Base-by-base conservation (phyloP, 176 grass and related monocot species). In the Bromus sterilis region DNA sequence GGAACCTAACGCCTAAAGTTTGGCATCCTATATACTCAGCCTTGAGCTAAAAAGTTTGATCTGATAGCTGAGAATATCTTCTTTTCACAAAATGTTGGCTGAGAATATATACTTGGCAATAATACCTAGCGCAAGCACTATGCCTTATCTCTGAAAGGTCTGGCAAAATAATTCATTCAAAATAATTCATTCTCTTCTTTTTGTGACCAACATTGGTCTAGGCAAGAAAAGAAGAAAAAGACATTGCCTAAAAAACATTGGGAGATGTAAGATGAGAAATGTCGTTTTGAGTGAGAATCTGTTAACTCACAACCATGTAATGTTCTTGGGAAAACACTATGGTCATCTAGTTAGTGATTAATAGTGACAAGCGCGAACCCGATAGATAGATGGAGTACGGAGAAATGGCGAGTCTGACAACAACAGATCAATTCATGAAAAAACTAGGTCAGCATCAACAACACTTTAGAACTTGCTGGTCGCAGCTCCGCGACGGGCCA, bases 391-490 rank as follows among this genome's bases (percentile, higher is more conserved):
- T n/a, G n/a, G n/a, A n/a, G n/a, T n/a, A n/a, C n/a, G n/a, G n/a
- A n/a, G n/a, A n/a, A n/a, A n/a, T n/a, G n/a, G n/a, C n/a, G 71
- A 76, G 43, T 3, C 30, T 26, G 77, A 6, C 11, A 56, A 6
- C 11, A 56, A 37, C 4, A 11, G 4, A 53, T 80, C 13, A 66
- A 10, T 80, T 63, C 34, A 33, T 28, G 0, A 71, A 60, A 35
- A 35, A 39, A 9, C 32, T 6, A 20, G 1, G 72, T 74, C 88
- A 73, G 59, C 88, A 89, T 82, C 78, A 74, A 28, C 78, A 74
- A 28, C 49, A 2, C 11, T 31, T 57, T 15, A 63, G 56, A 78
- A 5, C 6, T 78, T 82, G 74, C 14, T 70, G 72, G 29, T 30
- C 78, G 64, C 1, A 66, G 33, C 73, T 58, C 49, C 46, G 46